Evolutionary conservation across 176 grass and related monocot species (phyloP), one percentile per base, ranked within the genome.

Genomic region (Aegilops longissima): DNA sequence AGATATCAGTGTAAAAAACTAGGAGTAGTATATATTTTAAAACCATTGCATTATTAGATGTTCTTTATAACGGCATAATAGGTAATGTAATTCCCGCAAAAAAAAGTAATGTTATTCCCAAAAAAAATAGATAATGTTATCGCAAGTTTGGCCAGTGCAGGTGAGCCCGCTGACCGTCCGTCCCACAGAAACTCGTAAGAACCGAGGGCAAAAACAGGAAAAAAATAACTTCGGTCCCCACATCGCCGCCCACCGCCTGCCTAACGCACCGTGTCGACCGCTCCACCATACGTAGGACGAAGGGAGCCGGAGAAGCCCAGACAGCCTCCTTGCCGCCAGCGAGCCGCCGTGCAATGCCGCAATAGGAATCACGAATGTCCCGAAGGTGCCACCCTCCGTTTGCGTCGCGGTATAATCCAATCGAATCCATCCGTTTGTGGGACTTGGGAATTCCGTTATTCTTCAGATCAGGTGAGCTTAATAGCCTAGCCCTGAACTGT

Each of bases 171-270:
- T 52, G 16, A 52, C 47, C 47, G 13, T 51, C 5, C 47, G 47
- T 51, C 13, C 47, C 47, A 51, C 49, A 52, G 14, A 52, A 52
- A 73, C n/a, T 18, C 17, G 16, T 3, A 3, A 38, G n/a, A 52
- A 1, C 1, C 7, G 17, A 11, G 76, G 76, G 24, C 31, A 31
- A 27, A 12, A 63, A 13, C 12, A 24, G 12, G 31, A n/a, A 80
- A 61, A 66, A 45, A 18, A 3, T 5, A 59, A 21, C 11, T 10
- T 1, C 7, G 70, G 38, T 83, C 13, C 24, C 86, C 35, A 78
- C 72, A 70, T 88, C 73, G 80, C 80, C 86, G 77, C 63, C 25
- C 62, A 9, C 49, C 5, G 34, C 38, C 77, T 4, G 27, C 18
- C 47, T 4, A 33, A 25, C 12, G 71, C 47, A 42, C 34, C 80